Percentiles rank a stretch among this genome's conserved stretches.
phyloP scores from a whole-genome alignment of 495 filamentous ascomycete species.

The Penicillium ucsense region DNA sequence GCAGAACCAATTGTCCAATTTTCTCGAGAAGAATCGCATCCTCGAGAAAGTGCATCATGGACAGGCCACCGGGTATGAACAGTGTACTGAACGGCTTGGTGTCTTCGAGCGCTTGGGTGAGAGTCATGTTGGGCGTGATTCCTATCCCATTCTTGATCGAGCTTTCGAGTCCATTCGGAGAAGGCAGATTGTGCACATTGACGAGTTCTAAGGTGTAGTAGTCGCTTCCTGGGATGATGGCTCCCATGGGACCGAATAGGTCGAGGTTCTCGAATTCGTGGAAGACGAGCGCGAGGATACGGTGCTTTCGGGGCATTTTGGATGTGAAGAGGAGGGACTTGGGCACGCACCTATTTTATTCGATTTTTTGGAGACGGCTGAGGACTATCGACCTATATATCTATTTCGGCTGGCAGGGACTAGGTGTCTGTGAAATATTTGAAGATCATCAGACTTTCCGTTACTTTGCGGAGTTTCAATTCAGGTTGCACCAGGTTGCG shows the following conservation, averaged over 20 bases:
- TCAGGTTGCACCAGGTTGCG: neutral
- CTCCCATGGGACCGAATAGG: neutral
- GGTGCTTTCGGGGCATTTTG: neutral
- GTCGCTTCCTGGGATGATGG: neutral
- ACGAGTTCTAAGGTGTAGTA: slow-evolving; percentile 1
- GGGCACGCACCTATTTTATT: too few relatives aligned
- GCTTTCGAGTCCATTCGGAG: neutral
- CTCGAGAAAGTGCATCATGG: neutral
- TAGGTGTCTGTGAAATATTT: too few relatives aligned
- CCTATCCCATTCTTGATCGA: neutral
- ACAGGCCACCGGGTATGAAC: neutral
- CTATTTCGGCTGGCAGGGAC: too few relatives aligned
- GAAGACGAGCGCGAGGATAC: slow-evolving; percentile 1
- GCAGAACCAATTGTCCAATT: neutral
- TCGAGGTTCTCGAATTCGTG: neutral
- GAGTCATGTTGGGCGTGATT: neutral
- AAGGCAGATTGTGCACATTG: neutral
- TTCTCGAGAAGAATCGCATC: neutral
- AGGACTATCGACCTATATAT: too few relatives aligned
- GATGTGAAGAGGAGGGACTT: too few relatives aligned
- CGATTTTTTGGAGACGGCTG: too few relatives aligned
- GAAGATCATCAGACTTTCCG: too few relatives aligned
- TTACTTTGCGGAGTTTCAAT: neutral
- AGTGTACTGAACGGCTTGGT: neutral
- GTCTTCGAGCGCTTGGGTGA: neutral